Base-by-base conservation (phyloP, 305 asterid genomes). In the Coffea humblotiana region DNA sequence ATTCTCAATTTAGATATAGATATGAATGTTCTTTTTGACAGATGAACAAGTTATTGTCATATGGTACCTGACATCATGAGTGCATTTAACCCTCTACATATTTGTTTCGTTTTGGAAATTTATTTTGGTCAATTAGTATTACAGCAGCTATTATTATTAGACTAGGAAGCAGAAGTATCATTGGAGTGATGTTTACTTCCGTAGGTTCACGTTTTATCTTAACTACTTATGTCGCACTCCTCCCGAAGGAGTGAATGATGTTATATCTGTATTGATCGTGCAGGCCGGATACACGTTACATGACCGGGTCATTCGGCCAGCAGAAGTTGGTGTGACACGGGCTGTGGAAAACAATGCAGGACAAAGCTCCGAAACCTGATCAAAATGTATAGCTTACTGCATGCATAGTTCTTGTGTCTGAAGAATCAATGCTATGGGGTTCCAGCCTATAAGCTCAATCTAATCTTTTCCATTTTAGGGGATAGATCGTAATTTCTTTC, bases 211-310 rank as follows among this genome's bases (percentile, higher is more conserved):
- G 13, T 19, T 56, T 19, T 19, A 21, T 73, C 27, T 23, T 58
- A 48, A 14, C 21, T 58, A 58, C 35, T 56, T 10, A 35, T 58
- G 23, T 37, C 15, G 19, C 29, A 37, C n/a, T 23, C 9, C 45
- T 16, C 70, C 19, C 12, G 27, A 27, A 25, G 54, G 19, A 71
- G 32, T 40, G 27, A 37, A 16, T 37, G 73, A 69, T 71, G 6
- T 18, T 40, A 48, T 35, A 7, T 67, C 51, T 51, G 69, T 67
- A 18, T 40, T 51, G 35, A 7, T 73, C 13, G 19, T 80, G 81
- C 90, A 94, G 98, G 87, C 90, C 3, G 97, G 98, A 68, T 94
- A 94, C 90, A 84, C 78, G 80, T 83, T 92, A 83, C 96, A 94
- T 77, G 96, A 92, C 74, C 91, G 97, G 79, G 85, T 92, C 69